Evolutionary conservation across 345 rosid genomes (phyloP), one percentile per base, ranked within the genome.

Genomic region (Aquilaria yunnanensis): DNA sequence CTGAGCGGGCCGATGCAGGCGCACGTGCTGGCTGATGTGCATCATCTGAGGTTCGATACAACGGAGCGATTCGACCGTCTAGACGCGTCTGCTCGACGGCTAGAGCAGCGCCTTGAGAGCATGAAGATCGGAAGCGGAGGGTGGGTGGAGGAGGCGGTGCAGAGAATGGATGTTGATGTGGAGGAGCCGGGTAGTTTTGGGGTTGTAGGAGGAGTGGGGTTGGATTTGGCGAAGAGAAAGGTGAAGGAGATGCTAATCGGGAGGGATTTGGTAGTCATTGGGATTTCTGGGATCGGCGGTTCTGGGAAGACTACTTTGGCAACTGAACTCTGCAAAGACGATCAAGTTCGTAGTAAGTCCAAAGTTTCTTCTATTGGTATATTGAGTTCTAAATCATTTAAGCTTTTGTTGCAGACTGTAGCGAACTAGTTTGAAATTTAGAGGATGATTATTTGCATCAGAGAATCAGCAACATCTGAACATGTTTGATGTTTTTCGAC

Each of bases 271-370:
- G 67, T 62, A 32, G 58, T 88, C 59, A 54, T 86, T 51, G 97
- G 92, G 57, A 88, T 90, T 48, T 59, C 62, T 65, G 97, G 99
- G 3, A 90, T 88, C 67, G 99, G 95, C 0, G 98, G 97, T 16
- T 89, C 88, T 0, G 98, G 98, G 0, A 93, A 93, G 60, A 90
- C 98, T 5, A 90, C 98, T 61, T 72, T 93, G 72, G 98, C 92
- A 32, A 66, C 56, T 65, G 92, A 93, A 68, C 54, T 85, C 66
- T 71, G 80, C 57, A 79, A 69, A 65, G 98, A 93, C 57, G 67
- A 67, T 63, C 73, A 81, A 75, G 83, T 93, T 37, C 72, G 60
- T 73, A 60, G 98, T 93, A 79, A 78, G 88, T 59, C 45, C 30
- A 48, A 23, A 12, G 29, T 16, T 63, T 13, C 3, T 48, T 32